Conservation (phyloP, 2,329 filamentous ascomycete species). For the Aureobasidium pullulans region DNA sequence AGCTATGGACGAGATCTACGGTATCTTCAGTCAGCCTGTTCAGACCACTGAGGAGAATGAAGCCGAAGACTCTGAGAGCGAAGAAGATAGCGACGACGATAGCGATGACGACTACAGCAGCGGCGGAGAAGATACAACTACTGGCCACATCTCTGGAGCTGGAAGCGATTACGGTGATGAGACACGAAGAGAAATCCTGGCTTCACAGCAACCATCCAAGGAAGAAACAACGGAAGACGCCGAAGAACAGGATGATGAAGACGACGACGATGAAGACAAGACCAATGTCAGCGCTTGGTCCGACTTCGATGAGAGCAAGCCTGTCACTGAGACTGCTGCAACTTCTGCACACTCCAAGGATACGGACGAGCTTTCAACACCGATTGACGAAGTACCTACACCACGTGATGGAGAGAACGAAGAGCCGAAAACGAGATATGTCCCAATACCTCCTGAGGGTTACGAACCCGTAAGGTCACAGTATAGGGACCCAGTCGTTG, state of each 20-base stretch:
- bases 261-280: conserved; percentile 30
- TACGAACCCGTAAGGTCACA: conserved; percentile 67
- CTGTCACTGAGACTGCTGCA: conserved; percentile 25
- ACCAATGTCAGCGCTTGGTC: conserved; percentile 71
- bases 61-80: conserved; percentile 52
- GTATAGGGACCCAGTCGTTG: conserved; percentile 70
- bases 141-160: conserved; percentile 59
- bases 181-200: conserved; percentile 45
- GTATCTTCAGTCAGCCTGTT: conserved; percentile 87
- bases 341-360: conserved; percentile 29
- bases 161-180: conserved; percentile 61
- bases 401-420: conserved; percentile 36
- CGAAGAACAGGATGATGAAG: conserved; percentile 27
- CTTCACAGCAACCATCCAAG: conserved; percentile 21
- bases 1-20: conserved; percentile 95
- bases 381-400: conserved; percentile 38
- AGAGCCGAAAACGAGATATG: conserved; percentile 55
- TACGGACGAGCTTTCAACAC: conserved; percentile 18
- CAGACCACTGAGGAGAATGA: conserved; percentile 40
- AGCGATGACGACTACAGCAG: conserved; percentile 71
- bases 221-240: conserved; percentile 26
- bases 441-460: conserved; percentile 77
- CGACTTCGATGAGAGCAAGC: conserved; percentile 67
- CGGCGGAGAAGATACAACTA: conserved; percentile 71
- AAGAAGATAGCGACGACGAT: conserved; percentile 60